A percentile compares a stretch with the other conserved stretches of the same genome.
These are phyloP conservation scores for Hydnomerulius pinastri DNA, from an alignment of 768 basidiomycete species.

Conservation along the genomic window DNA sequence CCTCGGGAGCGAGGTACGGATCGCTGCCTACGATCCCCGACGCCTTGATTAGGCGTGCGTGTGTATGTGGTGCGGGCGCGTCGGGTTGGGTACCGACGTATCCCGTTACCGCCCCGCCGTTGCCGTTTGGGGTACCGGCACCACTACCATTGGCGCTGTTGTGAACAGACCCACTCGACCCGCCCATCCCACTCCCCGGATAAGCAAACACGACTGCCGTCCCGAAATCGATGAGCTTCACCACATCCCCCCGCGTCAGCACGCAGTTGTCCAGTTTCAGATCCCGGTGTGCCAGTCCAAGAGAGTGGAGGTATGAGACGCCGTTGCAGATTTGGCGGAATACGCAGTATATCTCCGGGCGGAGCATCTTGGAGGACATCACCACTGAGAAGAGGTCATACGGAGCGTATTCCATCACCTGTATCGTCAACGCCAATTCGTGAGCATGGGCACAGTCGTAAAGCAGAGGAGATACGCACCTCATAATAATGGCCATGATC, in stretches of 20 bases:
- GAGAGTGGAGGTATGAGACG: conserved; percentile 95
- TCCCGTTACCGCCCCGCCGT: conserved; percentile 14
- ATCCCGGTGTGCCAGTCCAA: conserved; percentile 97
- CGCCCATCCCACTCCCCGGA: conserved; percentile 76
- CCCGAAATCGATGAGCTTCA: conserved; percentile 99
- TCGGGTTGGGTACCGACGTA: conserved; percentile 22
- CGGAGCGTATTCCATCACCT: conserved; percentile 99
- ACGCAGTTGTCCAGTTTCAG: conserved; percentile 99
- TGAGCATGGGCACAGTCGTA: no score
- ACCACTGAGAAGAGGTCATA: conserved; percentile 98
- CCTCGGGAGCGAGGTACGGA: conserved; percentile 98
- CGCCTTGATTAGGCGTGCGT: conserved; percentile 52
- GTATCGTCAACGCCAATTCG: no score
- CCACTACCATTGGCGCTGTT: no score
- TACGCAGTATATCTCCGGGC: conserved; percentile 98
- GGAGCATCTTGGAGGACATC: conserved; percentile 99
- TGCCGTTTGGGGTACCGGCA: no score
- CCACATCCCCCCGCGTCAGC: conserved; percentile 92
- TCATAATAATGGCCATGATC: conserved; percentile 99
- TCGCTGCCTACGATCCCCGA: conserved; percentile 95
- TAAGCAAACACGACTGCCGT: conserved; percentile 99
- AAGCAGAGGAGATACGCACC: conserved; percentile 46
- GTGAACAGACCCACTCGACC: conserved; percentile 27
- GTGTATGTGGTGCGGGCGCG: conserved; percentile 41
- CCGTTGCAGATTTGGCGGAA: conserved; percentile 99